Evolutionary conservation across 768 basidiomycete species (phyloP).

Genomic region (Leccinellum albellum): DNA sequence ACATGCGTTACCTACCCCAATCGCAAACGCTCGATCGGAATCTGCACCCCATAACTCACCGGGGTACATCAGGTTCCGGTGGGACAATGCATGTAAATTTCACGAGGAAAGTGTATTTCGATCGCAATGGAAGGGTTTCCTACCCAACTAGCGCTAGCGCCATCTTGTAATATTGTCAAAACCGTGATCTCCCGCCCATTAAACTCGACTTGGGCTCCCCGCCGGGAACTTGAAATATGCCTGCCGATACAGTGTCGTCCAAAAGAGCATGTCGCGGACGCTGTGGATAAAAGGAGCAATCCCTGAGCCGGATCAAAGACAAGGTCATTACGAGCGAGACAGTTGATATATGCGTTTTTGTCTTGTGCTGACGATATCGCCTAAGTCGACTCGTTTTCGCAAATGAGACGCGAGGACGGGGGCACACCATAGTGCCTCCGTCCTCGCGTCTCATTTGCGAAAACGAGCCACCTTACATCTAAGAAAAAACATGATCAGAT

Average conservation of each 20-base stretch:
- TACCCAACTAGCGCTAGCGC: conserved; percentile 2
- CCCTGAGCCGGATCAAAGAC: conserved; percentile 28
- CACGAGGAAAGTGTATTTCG: conserved; percentile 5
- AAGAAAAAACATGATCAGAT: conserved; percentile 4
- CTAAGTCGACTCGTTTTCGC: conserved; percentile 8
- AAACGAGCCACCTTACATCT: conserved; percentile 7
- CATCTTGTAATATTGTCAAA: background rate
- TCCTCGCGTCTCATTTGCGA: conserved; percentile 12
- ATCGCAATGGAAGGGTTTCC: conserved; percentile 13
- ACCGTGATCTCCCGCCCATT: conserved; percentile 15
- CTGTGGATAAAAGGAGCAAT: conserved; percentile 12
- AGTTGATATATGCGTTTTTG: conserved; percentile 8
- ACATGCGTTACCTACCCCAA: conserved; percentile 1
- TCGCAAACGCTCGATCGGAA: conserved; percentile 7
- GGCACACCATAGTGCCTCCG: conserved; percentile 3
- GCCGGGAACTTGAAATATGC: conserved; percentile 5
- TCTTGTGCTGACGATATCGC: background rate
- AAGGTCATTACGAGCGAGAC: conserved; percentile 9
- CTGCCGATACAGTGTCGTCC: conserved; percentile 11
- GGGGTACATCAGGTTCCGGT: background rate
- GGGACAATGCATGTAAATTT: conserved; percentile 11
- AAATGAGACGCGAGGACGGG: conserved; percentile 11
- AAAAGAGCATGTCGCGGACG: conserved; percentile 5
- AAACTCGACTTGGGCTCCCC: conserved; percentile 1
- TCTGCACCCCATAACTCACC: conserved; percentile 23